Percentiles rank a stretch among this genome's conserved stretches.
phyloP scores from a whole-genome alignment of 768 basidiomycete species.

The Tulasnella sp. region DNA sequence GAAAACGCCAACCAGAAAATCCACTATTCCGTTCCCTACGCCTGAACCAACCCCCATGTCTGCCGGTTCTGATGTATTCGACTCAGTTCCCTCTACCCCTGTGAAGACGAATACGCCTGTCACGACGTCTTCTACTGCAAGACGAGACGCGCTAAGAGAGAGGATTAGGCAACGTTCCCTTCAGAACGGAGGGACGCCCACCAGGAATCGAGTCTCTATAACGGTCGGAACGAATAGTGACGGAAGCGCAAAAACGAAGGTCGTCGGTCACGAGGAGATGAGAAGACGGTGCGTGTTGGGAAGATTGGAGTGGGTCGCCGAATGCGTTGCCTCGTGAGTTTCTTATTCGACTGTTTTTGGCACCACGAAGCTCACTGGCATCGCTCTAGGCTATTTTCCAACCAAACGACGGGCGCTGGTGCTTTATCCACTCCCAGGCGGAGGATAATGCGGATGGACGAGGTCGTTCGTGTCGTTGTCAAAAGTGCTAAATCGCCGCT shows the following conservation, averaged over 20 bases:
- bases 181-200: conserved; percentile 39
- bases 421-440: conserved; percentile 9
- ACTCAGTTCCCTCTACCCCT: conserved; percentile 15
- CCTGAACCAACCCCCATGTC: conserved; percentile 4
- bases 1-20: not conserved
- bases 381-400: not conserved
- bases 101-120: not conserved
- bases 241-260: conserved; percentile 55
- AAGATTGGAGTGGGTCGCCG: conserved; percentile 67
- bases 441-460: conserved; percentile 13
- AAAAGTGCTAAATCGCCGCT: conserved; percentile 17
- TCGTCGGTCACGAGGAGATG: conserved; percentile 66
- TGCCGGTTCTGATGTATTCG: not conserved
- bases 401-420: not conserved
- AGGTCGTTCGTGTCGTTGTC: conserved; percentile 14
- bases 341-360: not conserved
- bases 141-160: conserved; percentile 70
- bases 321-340: conserved; percentile 79
- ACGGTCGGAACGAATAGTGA: conserved; percentile 26
- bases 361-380: not conserved
- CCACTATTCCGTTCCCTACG: conserved; percentile 7
- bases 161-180: conserved; percentile 64
- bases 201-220: conserved; percentile 11
- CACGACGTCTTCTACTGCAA: conserved; percentile 35
- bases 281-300: conserved; percentile 64